Evolutionary conservation across 75 land plant species (phyloP).

Genomic region (Selaginella moellendorffii): DNA sequence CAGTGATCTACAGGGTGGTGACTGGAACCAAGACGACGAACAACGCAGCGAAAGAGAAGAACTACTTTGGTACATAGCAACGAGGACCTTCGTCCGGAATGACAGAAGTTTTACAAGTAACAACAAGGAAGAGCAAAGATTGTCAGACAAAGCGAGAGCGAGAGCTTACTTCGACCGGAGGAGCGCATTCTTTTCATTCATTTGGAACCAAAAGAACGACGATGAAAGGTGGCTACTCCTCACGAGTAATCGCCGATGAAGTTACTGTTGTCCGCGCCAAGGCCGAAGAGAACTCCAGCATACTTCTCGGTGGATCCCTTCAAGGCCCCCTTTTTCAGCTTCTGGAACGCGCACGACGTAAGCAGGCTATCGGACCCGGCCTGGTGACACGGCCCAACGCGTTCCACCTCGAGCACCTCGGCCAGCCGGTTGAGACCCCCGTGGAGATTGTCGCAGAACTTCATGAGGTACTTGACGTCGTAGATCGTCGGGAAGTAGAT

Average conservation of each 20-base stretch:
- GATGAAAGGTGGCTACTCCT: too few species aligned
- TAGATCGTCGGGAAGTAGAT: constrained; percentile 4
- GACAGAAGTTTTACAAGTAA: too few species aligned
- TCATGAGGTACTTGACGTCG: constrained; percentile 11
- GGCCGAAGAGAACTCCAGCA: constrained; percentile 59
- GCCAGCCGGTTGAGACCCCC: constrained; percentile 33
- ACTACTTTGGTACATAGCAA: too few species aligned
- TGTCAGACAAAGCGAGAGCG: too few species aligned
- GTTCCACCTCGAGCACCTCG: constrained; percentile 46
- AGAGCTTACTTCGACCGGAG: too few species aligned
- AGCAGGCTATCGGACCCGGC: constrained; percentile 56
- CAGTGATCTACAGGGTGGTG: background rate
- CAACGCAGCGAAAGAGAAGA: too few species aligned
- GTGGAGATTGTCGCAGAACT: constrained; percentile 7
- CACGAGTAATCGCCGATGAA: too few species aligned
- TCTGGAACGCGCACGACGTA: constrained; percentile 41
- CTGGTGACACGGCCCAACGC: constrained; percentile 46
- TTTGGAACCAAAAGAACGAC: too few species aligned
- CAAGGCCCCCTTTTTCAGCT: constrained; percentile 39
- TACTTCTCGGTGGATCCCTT: constrained; percentile 37
- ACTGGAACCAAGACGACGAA: too few species aligned
- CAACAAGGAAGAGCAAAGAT: too few species aligned
- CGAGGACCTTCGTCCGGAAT: too few species aligned
- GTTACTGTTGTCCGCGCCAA: constrained; percentile 30
- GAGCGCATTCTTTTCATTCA: too few species aligned